Percentiles rank a stretch among this genome's conserved stretches.
Conservation (phyloP, 768 basidiomycete species). For the Calocybe gangraenosa region DNA sequence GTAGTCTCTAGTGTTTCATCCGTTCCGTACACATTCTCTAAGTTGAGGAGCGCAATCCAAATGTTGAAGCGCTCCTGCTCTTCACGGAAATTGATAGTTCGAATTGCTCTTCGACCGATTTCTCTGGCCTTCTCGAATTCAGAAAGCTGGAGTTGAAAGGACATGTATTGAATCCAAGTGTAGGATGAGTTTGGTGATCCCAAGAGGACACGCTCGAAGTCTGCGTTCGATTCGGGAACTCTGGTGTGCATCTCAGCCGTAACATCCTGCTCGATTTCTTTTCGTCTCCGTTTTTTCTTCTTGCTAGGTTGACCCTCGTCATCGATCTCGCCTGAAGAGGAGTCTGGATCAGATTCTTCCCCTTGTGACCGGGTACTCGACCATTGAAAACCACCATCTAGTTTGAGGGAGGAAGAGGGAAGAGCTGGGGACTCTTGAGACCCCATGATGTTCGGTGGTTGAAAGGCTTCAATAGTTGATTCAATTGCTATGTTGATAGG, state of each 20-base stretch:
- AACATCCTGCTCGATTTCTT: conserved; percentile 70
- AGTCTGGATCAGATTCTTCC: conserved; percentile 36
- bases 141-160: conserved; percentile 94
- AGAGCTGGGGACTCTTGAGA: conserved; percentile 7
- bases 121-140: conserved; percentile 94
- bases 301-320: conserved; percentile 44
- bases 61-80: conserved; percentile 95
- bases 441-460: conserved; percentile 9
- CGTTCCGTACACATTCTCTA: conserved; percentile 92
- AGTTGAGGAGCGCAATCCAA: conserved; percentile 93
- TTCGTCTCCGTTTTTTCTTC: conserved; percentile 64
- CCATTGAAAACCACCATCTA: conserved; percentile 73
- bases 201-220: conserved; percentile 91
- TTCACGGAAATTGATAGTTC: conserved; percentile 91
- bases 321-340: conserved; percentile 48
- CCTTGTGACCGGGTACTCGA: conserved; percentile 35
- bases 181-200: conserved; percentile 97
- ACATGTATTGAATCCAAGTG: conserved; percentile 99
- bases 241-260: conserved; percentile 87
- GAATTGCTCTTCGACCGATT: conserved; percentile 78
- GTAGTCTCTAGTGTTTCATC: conserved; percentile 72
- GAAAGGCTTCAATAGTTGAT: conserved; percentile 21
- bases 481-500: conserved; percentile 45
- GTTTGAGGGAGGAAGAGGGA: conserved; percentile 38
- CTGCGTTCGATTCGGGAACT: conserved; percentile 84